phyloP scores from a whole-genome alignment of 2,329 filamentous ascomycete species.

The Colletotrichum agaves region DNA sequence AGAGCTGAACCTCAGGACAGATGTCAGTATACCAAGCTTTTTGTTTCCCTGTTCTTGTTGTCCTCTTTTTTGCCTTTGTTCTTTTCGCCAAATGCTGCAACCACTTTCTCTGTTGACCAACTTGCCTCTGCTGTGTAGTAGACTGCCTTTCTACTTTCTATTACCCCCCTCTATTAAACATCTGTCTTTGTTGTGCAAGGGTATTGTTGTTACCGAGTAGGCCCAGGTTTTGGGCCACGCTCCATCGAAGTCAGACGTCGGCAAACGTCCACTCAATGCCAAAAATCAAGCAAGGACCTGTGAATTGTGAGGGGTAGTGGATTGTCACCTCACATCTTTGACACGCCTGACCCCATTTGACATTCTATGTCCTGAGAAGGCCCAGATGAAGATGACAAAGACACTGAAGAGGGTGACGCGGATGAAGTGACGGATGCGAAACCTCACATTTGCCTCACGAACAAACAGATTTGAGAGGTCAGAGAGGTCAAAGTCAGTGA shows the following conservation, averaged over 20 bases:
- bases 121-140: not conserved
- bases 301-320: not conserved
- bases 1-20: conserved; percentile 33
- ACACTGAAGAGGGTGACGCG: conserved; percentile 56
- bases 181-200: conserved; percentile 5
- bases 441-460: conserved; percentile 39
- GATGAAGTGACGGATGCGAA: conserved; percentile 51
- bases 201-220: conserved; percentile 1
- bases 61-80: not conserved
- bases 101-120: not conserved
- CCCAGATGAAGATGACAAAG: conserved; percentile 56
- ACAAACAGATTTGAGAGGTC: conserved; percentile 52
- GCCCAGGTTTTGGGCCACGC: not conserved
- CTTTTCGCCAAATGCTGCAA: conserved; percentile 3
- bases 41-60: not conserved
- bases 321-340: conserved; percentile 29
- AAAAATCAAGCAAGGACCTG: conserved; percentile 19
- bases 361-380: conserved; percentile 51
- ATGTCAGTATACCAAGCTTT: conserved; percentile 22
- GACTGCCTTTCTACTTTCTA: conserved; percentile 14
- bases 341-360: conserved; percentile 30
- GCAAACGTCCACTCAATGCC: conserved; percentile 22
- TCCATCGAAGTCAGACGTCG: conserved; percentile 19
- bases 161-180: not conserved
- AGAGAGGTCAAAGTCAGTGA: conserved; percentile 59